Evolutionary conservation across 2,329 filamentous ascomycete genomes (phyloP), one percentile per base, ranked within the genome.

Genomic region (Pseudocercospora eumusae): DNA sequence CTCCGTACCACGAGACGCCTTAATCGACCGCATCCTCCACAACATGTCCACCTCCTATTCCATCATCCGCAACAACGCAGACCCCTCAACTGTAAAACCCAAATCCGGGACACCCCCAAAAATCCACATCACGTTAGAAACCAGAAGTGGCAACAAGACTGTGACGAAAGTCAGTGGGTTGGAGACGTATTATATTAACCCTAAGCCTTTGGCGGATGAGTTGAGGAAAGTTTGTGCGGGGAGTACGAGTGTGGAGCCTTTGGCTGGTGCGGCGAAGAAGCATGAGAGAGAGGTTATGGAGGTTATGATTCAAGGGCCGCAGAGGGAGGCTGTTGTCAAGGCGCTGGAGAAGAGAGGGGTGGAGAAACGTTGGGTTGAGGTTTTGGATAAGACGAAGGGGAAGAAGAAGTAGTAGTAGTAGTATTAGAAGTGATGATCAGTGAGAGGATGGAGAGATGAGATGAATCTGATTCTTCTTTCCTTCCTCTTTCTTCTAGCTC

Each of bases 371-470:
- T 88, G 85, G 84, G 78, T 89, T 27, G 84, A 87, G 49, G 77
- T 88, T n/a, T 74, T 86, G 60, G 87, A 89, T 72, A 89, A 88
- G 77, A 87, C 84, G 4, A 87, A 88, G 75, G 84, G 84, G 66
- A 88, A 88, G 77, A 86, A 86, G 75, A 70, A 70, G 64, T 65
- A 60, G 66, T 47, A 5, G 15, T 3, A 23, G 27, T 18, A 70
- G 64, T 65, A 60, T 65, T 47, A 5, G 15, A 6, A 23, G 27
- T 18, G n/a, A 31, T 36, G 13, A 49, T 6, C 5, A 40, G 11
- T 31, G 9, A 11, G 36, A 42, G 36, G 18, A 42, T 13, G 3
- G 36, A 18, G n/a, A 45, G 42, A 45, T 21, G 42, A 20, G 42
- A 44, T 44, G 40, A 6, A 44, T 44, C 40, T n/a, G 2, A 4